A percentile compares a stretch with the other conserved stretches of the same genome.
Evolutionary conservation across 176 grass and related monocot species (phyloP).

Genomic region (Saccharum officinarum): DNA sequence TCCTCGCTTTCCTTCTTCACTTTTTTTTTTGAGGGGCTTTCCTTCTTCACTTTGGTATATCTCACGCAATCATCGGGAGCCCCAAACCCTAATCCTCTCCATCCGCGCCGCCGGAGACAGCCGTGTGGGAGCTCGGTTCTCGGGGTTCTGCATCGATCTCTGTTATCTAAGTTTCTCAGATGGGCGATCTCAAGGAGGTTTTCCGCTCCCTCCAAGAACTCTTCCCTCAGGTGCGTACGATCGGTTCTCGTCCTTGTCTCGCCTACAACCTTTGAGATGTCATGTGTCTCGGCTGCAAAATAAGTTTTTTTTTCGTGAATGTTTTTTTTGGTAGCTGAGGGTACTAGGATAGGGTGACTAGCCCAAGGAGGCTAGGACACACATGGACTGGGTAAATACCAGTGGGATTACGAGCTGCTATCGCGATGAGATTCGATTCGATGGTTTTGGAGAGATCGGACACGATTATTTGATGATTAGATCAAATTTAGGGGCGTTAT

Average conservation of each 20-base stretch:
- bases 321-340: not conserved
- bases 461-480: not conserved
- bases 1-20: constrained; percentile 9
- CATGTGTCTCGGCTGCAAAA: not conserved
- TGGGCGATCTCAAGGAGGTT: constrained; percentile 48
- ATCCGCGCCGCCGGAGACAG: not conserved
- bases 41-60: constrained; percentile 3
- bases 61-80: constrained; percentile 16
- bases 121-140: not conserved
- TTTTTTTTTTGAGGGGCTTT: too few species aligned
- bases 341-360: not conserved
- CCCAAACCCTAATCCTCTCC: constrained; percentile 37
- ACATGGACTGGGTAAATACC: not conserved
- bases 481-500: not conserved
- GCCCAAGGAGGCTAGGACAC: not conserved
- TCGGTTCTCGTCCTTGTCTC: not conserved
- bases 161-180: constrained; percentile 16
- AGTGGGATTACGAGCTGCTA: not conserved
- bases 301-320: not conserved
- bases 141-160: not conserved
- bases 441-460: not conserved
- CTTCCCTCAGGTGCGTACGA: constrained; percentile 42
- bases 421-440: not conserved
- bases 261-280: not conserved
- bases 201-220: constrained; percentile 51